phyloP scores from a whole-genome alignment of 2,329 filamentous ascomycete genomes.

The Escovopsis sp. region DNA sequence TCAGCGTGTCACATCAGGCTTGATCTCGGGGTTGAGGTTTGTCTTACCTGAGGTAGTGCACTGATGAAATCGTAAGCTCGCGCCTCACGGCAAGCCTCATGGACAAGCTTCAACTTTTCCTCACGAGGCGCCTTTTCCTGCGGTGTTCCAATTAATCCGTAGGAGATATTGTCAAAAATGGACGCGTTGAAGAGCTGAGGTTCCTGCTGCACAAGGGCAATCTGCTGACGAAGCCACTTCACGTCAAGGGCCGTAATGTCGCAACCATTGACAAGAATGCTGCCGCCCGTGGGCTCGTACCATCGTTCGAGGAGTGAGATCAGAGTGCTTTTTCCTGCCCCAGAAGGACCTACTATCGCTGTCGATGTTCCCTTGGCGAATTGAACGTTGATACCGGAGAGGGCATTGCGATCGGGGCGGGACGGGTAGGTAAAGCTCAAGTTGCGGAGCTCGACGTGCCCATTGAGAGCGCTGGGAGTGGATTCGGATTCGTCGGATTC shows the following conservation, averaged over 20 bases:
- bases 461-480: slow-evolving; percentile 11
- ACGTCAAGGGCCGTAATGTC: slow-evolving; percentile 25
- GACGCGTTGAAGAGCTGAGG: slow-evolving; percentile 12
- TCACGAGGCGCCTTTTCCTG: background rate
- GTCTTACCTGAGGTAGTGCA: background rate
- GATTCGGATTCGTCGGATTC: slow-evolving; percentile 15
- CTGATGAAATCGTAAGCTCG: slow-evolving; percentile 8
- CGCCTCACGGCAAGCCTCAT: slow-evolving; percentile 5
- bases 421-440: slow-evolving; percentile 38
- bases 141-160: slow-evolving; percentile 9
- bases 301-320: slow-evolving; percentile 37
- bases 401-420: slow-evolving; percentile 30
- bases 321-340: slow-evolving; percentile 35
- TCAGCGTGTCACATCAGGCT: too few relatives aligned
- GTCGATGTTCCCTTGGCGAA: slow-evolving; percentile 29
- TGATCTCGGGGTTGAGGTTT: too few relatives aligned
- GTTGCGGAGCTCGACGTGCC: slow-evolving; percentile 26
- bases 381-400: slow-evolving; percentile 19
- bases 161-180: slow-evolving; percentile 15
- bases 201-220: slow-evolving; percentile 26
- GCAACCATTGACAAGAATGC: slow-evolving; percentile 16
- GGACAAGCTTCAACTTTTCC: background rate
- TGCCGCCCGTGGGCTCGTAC: slow-evolving; percentile 31
- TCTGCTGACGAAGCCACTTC: slow-evolving; percentile 31
- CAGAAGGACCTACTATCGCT: slow-evolving; percentile 38